These are phyloP conservation scores for Narthecium ossifragum DNA, from an alignment of 106 monocot species.

Conservation along the genomic window DNA sequence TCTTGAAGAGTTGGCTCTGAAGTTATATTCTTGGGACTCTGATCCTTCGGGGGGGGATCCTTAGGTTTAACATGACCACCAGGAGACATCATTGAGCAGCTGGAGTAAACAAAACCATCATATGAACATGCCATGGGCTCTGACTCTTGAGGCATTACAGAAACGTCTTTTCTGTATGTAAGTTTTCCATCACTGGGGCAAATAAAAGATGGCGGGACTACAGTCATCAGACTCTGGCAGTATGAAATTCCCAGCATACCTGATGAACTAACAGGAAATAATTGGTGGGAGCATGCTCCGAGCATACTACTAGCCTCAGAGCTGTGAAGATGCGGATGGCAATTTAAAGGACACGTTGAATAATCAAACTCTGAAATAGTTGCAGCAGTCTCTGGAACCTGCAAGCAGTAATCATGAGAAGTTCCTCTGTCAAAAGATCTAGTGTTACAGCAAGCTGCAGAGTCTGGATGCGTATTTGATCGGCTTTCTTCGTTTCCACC, in stretches of 20 bases:
- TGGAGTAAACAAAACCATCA: slow-evolving; percentile 15
- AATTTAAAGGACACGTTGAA: slow-evolving; percentile 7
- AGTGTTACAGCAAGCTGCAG: slow-evolving; percentile 9
- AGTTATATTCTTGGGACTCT: slow-evolving; percentile 15
- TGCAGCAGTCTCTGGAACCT: slow-evolving; percentile 7
- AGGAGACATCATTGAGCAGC: slow-evolving; percentile 5
- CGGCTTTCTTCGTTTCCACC: not conserved
- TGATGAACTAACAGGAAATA: slow-evolving; percentile 23
- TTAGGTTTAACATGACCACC: slow-evolving; percentile 4
- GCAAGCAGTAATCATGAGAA: slow-evolving; percentile 2
- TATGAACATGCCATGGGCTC: slow-evolving; percentile 25
- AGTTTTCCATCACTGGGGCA: slow-evolving; percentile 20
- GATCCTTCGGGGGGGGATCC: slow-evolving; percentile 8
- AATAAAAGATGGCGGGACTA: slow-evolving; percentile 33
- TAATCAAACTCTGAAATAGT: slow-evolving; percentile 13
- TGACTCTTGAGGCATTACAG: slow-evolving; percentile 15
- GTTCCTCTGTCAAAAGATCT: slow-evolving; percentile 5
- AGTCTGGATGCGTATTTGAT: not conserved
- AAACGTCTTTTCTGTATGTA: slow-evolving; percentile 6
- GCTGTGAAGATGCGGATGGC: slow-evolving; percentile 8
- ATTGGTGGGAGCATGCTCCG: slow-evolving; percentile 15
- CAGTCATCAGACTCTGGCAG: slow-evolving; percentile 18
- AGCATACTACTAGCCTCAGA: slow-evolving; percentile 14
- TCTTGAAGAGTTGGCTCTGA: slow-evolving; percentile 9
- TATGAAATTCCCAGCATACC: slow-evolving; percentile 21